These are phyloP conservation scores for Thamnidium elegans DNA, from an alignment of 192 early-diverging fungal species.

Conservation along the genomic window DNA sequence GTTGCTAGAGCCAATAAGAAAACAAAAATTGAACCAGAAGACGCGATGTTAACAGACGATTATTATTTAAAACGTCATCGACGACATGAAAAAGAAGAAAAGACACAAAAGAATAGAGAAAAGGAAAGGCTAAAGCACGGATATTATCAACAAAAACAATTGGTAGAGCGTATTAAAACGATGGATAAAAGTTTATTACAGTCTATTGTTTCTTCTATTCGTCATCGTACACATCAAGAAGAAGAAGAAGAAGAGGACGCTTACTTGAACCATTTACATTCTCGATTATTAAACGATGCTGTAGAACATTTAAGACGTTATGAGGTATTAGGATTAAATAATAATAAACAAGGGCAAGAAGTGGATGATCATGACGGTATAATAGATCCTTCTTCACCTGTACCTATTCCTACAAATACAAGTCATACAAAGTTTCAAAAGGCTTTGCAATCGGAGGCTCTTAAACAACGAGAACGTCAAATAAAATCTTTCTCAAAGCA, in stretches of 20 bases:
- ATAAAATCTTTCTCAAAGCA: not conserved
- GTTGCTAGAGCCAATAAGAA: not conserved
- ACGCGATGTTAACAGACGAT: constrained; percentile 36
- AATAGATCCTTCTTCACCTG: not conserved
- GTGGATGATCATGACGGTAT: not conserved
- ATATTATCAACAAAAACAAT: constrained; percentile 52
- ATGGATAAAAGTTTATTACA: constrained; percentile 41
- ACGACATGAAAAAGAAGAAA: constrained; percentile 54
- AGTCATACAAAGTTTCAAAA: constrained; percentile 1
- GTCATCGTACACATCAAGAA: constrained; percentile 21
- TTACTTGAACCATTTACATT: constrained; percentile 28
- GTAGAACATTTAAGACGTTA: constrained; percentile 44
- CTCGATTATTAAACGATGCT: constrained; percentile 44
- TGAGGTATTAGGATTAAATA: constrained; percentile 42
- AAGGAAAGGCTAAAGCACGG: constrained; percentile 51
- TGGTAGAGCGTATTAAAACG: constrained; percentile 47
- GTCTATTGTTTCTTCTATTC: constrained; percentile 23
- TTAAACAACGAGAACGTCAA: constrained; percentile 3
- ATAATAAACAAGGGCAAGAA: not conserved
- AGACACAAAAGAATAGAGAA: constrained; percentile 56
- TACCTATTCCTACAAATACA: not conserved
- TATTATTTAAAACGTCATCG: constrained; percentile 49
- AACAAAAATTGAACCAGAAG: not conserved
- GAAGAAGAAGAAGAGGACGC: constrained; percentile 4
- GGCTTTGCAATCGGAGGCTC: not conserved